A percentile compares a stretch with the other conserved stretches of the same genome.
These are phyloP conservation scores for Schwanniomyces sp. DNA, from an alignment of 805 yeast species.

Conservation along the genomic window DNA sequence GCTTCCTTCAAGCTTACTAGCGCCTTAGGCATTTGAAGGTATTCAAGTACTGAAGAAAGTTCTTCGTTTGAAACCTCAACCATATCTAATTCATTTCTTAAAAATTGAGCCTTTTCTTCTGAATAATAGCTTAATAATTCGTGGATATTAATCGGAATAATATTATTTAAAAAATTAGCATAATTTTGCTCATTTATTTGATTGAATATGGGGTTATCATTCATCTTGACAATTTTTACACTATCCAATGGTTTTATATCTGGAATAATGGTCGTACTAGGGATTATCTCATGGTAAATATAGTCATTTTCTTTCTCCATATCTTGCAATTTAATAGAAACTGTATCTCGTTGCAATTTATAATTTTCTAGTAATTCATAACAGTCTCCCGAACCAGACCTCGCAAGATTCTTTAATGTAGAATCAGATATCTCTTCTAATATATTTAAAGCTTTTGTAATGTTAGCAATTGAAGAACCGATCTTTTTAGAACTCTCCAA, in stretches of 20 bases:
- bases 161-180: constrained; percentile 66
- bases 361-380: constrained; percentile 41
- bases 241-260: constrained; percentile 71
- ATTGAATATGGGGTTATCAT: constrained; percentile 43
- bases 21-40: constrained; percentile 70
- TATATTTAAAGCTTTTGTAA: constrained; percentile 51
- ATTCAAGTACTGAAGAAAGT: constrained; percentile 75
- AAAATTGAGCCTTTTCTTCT: constrained; percentile 78
- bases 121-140: constrained; percentile 86
- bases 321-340: constrained; percentile 35
- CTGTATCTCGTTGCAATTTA: constrained; percentile 42
- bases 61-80: constrained; percentile 80
- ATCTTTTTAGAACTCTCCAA: constrained; percentile 56
- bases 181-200: constrained; percentile 38
- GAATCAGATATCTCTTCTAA: constrained; percentile 30
- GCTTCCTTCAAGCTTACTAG: constrained; percentile 52
- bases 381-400: constrained; percentile 21
- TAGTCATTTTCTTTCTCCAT: constrained; percentile 84
- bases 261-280: constrained; percentile 58
- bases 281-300: constrained; percentile 79
- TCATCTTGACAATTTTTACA: constrained; percentile 58
- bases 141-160: constrained; percentile 84
- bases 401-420: constrained; percentile 23
- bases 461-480: constrained; percentile 76
- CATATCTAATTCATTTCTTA: constrained; percentile 72